Conservation (phyloP, 2,329 filamentous ascomycete species). For the Neopestalotiopsis rosae region DNA sequence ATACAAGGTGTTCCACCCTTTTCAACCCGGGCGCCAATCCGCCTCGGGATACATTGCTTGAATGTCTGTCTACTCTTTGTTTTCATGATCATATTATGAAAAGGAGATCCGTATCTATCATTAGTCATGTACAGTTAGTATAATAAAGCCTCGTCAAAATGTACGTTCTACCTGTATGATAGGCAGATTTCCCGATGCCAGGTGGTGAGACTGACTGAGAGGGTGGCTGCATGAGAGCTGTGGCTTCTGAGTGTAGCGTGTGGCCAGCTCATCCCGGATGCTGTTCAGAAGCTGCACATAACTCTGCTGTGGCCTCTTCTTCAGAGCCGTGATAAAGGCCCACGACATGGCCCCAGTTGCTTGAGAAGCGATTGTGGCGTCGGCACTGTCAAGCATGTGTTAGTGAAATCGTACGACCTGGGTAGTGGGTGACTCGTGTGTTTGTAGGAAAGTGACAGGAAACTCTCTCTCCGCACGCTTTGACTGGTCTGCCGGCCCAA, state of each 20-base stretch:
- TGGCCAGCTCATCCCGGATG: conserved; percentile 85
- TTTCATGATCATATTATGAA: conserved; percentile 10
- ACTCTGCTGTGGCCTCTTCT: conserved; percentile 92
- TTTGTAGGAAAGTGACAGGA: not conserved
- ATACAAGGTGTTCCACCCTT: not conserved
- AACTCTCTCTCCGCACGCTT: not conserved
- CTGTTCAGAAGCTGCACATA: conserved; percentile 96
- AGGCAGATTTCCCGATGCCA: conserved; percentile 24
- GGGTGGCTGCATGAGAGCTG: conserved; percentile 97
- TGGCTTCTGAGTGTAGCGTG: conserved; percentile 92
- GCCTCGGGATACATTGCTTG: not conserved
- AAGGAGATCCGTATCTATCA: conserved; percentile 25
- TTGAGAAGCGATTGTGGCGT: conserved; percentile 85
- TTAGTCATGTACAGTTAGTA: conserved; percentile 21
- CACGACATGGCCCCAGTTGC: conserved; percentile 98
- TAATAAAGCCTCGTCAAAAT: conserved; percentile 15
- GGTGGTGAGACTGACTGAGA: conserved; percentile 69
- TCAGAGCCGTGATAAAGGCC: conserved; percentile 91
- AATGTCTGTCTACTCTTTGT: not conserved
- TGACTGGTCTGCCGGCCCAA: conserved; percentile 36
- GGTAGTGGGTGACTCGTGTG: not conserved
- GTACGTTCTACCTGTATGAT: conserved; percentile 23
- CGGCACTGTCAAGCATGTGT: conserved; percentile 63
- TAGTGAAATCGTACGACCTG: conserved; percentile 15
- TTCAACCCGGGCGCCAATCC: too few species aligned